Percentiles rank a stretch among this genome's conserved stretches.
phyloP scores from a whole-genome alignment of 2,329 filamentous ascomycete species.

The Xylariaceae sp. region DNA sequence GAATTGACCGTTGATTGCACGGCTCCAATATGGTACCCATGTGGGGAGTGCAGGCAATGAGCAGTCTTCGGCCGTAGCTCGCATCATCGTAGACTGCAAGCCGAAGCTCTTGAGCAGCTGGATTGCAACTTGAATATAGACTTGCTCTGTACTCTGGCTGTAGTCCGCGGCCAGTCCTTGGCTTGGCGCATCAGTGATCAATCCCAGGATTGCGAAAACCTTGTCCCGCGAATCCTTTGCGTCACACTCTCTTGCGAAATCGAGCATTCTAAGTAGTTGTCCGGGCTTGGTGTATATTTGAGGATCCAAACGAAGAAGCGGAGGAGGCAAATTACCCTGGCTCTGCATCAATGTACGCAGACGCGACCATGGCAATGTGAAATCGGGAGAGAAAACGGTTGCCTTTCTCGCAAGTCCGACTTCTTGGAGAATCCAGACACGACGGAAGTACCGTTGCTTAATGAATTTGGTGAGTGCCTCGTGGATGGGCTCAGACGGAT shows the following conservation, averaged over 20 bases:
- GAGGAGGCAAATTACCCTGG: neutral
- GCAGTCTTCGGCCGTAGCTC: neutral
- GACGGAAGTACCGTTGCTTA: slow-evolving; percentile 7
- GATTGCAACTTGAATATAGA: slow-evolving; percentile 5
- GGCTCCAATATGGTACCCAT: slow-evolving; percentile 11
- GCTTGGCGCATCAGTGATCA: slow-evolving; percentile 1
- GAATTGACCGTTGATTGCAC: neutral
- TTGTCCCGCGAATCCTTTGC: slow-evolving; percentile 9
- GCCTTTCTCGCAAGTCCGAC: slow-evolving; percentile 6
- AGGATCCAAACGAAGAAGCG: neutral
- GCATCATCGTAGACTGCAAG: slow-evolving; percentile 1
- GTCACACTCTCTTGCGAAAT: neutral
- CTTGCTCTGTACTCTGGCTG: neutral
- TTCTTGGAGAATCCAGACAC: slow-evolving; percentile 11
- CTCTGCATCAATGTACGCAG: too few species aligned
- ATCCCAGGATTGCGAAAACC: slow-evolving; percentile 8
- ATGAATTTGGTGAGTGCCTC: neutral
- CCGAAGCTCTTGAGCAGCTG: slow-evolving; percentile 2
- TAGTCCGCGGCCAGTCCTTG: slow-evolving; percentile 6
- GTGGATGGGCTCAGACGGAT: too few species aligned
- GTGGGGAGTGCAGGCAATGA: neutral
- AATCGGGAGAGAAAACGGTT: slow-evolving; percentile 5
- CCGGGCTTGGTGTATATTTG: neutral
- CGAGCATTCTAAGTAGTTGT: slow-evolving; percentile 1
- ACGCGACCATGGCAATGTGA: neutral